Evolutionary conservation across 768 basidiomycete genomes (phyloP), one percentile per base, ranked within the genome.

Genomic region (Crassisporium funariophilum): DNA sequence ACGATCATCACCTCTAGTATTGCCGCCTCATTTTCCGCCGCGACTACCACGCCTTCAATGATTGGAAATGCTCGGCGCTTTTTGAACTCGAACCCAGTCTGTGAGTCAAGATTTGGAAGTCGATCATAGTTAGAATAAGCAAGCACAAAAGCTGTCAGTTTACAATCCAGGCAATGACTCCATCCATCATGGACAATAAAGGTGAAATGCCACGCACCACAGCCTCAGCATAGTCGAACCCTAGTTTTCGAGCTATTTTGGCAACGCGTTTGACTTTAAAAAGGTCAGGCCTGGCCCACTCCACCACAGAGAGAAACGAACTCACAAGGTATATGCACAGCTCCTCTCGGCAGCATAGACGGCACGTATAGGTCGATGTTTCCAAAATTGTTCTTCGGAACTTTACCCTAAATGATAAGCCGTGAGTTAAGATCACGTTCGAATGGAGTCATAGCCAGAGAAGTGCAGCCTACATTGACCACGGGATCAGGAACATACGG

Each of bases 1-100:
- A 40, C 20, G 47, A 44, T 63, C 41, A 53, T 58, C 44, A 88
- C 95, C 72, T 95, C 90, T 20, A 94, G 66, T 12, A 98, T 60
- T 3, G 76, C 63, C 1, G 73, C 70, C 62, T 92, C 88, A 53
- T 91, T 81, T 64, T 95, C 93, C 29, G 75, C 75, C 12, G 95
- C 91, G 20, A 92, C 75, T 20, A 98, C 93, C 2, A 99, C 77
- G 9, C 95, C 95, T 43, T 84, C 80, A 23, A 95, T 71, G 48
- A 91, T 73, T 3, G 95, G 95, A 48, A 82, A 81, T 0, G 97
- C 95, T 41, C 87, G 79, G 23, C 90, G 85, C 64, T 95, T 94
- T 62, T 84, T 91, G 72, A 98, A 99, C 66, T 98, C 95, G 64
- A 98, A 99, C 11, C 94, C 89, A 47, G 85, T 92, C 95, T 98